Evolutionary conservation across 176 grass and related monocot species (phyloP), one percentile per base, ranked within the genome.

Genomic region (Cenchrus fungigraminus): DNA sequence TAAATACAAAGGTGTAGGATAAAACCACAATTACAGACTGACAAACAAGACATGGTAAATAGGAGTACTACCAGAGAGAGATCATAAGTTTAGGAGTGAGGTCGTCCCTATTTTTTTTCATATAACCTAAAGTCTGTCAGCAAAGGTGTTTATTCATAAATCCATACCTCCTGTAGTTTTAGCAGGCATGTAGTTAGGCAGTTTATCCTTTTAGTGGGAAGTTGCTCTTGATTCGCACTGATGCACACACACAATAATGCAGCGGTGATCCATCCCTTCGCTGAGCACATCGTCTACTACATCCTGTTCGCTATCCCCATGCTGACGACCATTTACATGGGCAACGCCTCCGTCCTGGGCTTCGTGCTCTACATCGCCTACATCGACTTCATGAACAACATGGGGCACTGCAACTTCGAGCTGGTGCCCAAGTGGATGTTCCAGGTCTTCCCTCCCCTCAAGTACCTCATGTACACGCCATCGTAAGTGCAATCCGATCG

Each of bases 201-300:
- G 71, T 0, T 60, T 47, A 11, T 34, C 67, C 54, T 82, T 14
- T 31, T 29, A 70, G 15, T 47, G n/a, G 40, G 47, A 1, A 82
- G 3, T 14, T 49, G 28, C 32, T 60, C 32, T 25, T 16, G 47
- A 22, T 44, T 1, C 0, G 0, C 8, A n/a, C 73, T 78, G 19
- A 86, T 42, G 15, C 43, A 15, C 34, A 8, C 51, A 13, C 42
- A 6, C 32, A 68, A 74, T 32, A 68, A 74, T 79, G 74, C 91
- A 95, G 96, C 93, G 50, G 96, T 98, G 4, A 95, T 95, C 46
- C 96, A 98, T 91, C 96, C 96, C 66, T 98, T 94, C n/a, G 96
- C 91, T 6, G 93, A 98, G 51, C 93, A 95, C 61, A n/a, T 98
- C 9, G 93, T 89, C 68, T 98, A 98, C 60, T 95, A 81, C 72